Conservation (phyloP, 2,329 filamentous ascomycete species). For the Acarospora socialis region DNA sequence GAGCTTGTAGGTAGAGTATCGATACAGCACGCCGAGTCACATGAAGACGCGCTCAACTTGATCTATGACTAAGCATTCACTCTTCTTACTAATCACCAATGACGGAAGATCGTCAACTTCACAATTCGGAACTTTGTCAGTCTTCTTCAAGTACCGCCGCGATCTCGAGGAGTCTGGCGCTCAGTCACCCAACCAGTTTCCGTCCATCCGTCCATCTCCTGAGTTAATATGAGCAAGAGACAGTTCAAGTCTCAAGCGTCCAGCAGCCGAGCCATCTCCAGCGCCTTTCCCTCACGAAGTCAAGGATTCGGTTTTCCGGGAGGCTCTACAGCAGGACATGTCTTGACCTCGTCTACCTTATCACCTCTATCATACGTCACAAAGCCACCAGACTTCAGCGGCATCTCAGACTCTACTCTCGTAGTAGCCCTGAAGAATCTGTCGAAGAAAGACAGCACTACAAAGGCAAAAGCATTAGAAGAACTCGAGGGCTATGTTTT, state of each 20-base stretch:
- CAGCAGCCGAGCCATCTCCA: constrained; percentile 43
- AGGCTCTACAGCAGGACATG: neutral
- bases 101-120: too few relatives aligned
- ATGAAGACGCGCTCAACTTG: constrained; percentile 1
- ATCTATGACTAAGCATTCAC: too few relatives aligned
- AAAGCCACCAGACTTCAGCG: constrained; percentile 67
- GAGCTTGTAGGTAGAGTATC: neutral
- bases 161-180: too few relatives aligned
- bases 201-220: neutral
- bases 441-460: constrained; percentile 82
- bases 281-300: constrained; percentile 18
- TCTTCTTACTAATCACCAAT: too few relatives aligned
- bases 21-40: constrained; percentile 1
- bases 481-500: constrained; percentile 58
- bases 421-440: constrained; percentile 88
- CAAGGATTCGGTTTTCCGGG: neutral
- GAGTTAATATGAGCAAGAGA: constrained; percentile 42
- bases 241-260: constrained; percentile 48
- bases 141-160: too few relatives aligned
- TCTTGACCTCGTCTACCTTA: constrained; percentile 5
- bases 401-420: constrained; percentile 64
- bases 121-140: neutral
- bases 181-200: constrained; percentile 15
- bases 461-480: constrained; percentile 79
- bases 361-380: constrained; percentile 73